A percentile compares a stretch with the other conserved stretches of the same genome.
Evolutionary conservation across 2,329 filamentous ascomycete genomes (phyloP).

Genomic region (Hypoxylon sp.): DNA sequence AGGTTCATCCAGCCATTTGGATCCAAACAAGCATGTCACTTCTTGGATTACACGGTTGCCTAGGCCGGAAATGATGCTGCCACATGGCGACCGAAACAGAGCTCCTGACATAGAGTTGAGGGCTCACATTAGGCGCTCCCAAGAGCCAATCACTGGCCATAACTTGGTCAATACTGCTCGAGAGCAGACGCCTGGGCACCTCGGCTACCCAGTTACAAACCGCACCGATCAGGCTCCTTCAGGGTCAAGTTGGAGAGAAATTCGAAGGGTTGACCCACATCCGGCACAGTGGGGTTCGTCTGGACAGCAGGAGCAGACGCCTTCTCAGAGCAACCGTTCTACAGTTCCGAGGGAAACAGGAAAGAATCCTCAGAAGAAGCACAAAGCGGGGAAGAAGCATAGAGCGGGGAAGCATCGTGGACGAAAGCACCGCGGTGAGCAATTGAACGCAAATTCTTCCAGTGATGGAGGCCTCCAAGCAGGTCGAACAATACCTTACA

Average conservation of each 20-base stretch:
- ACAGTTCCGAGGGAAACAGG: not conserved
- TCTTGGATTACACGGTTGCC: slow-evolving; percentile 31
- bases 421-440: not conserved
- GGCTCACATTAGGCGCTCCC: not conserved
- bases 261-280: not conserved
- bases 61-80: slow-evolving; percentile 14
- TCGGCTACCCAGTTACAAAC: not conserved
- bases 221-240: not conserved
- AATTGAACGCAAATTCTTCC: not conserved
- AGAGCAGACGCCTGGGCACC: not conserved
- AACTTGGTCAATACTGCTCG: not conserved
- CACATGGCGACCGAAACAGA: not conserved
- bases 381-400: not conserved
- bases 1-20: not conserved
- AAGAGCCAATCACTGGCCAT: not conserved
- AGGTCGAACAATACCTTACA: not conserved
- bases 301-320: not conserved
- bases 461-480: not conserved
- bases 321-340: not conserved
- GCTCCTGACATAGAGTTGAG: not conserved
- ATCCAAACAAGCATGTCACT: not conserved
- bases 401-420: not conserved
- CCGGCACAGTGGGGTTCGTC: not conserved
- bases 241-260: not conserved
- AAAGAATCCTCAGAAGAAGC: too few relatives aligned